Conservation (phyloP, 495 filamentous ascomycete genomes). For the Opeltia flavorubescens region DNA sequence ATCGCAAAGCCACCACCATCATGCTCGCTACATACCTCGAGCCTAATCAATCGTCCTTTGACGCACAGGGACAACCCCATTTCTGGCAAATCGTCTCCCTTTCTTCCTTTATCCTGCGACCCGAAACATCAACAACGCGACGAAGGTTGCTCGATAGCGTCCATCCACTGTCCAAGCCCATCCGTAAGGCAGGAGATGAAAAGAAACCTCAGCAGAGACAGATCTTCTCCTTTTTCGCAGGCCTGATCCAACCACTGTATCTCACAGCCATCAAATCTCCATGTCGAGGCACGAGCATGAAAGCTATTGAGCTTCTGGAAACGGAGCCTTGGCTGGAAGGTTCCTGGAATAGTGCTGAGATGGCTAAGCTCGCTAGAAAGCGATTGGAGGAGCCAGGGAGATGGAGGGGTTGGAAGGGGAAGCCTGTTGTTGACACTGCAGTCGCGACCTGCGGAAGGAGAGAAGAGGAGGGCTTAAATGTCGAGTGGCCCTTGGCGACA, state of each 20-base stretch:
- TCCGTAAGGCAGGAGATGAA: neutral
- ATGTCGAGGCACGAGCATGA: conserved; percentile 26
- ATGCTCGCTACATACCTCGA: neutral
- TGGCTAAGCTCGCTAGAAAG: conserved; percentile 11
- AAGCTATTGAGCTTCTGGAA: conserved; percentile 29
- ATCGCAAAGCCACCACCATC: neutral
- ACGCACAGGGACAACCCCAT: neutral
- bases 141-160: neutral
- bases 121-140: neutral
- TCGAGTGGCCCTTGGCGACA: no score
- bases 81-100: conserved; percentile 2
- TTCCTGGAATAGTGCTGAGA: conserved; percentile 27
- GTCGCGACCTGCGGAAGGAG: no score
- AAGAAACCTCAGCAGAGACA: neutral
- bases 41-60: neutral
- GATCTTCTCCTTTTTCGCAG: conserved; percentile 1
- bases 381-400: conserved; percentile 2
- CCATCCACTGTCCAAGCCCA: no score
- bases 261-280: conserved; percentile 43
- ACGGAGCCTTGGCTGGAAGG: conserved; percentile 34
- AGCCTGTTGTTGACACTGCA: conserved; percentile 4
- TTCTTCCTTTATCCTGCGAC: conserved; percentile 3
- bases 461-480: no score
- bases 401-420: neutral
- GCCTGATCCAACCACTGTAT: conserved; percentile 34